phyloP scores from a whole-genome alignment of 306 rosid species.

The Purshia tridentata region DNA sequence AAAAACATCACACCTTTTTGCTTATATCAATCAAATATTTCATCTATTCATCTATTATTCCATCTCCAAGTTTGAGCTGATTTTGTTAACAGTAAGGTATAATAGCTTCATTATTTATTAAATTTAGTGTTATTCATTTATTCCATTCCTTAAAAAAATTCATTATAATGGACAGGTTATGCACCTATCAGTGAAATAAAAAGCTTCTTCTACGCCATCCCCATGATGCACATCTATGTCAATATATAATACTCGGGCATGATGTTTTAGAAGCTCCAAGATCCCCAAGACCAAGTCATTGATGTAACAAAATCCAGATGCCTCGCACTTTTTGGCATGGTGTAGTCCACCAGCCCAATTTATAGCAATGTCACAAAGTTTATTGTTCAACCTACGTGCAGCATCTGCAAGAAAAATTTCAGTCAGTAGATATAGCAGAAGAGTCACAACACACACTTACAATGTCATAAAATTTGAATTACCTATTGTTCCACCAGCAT shows the following conservation, averaged over 20 bases:
- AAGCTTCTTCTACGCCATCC: conserved; percentile 99
- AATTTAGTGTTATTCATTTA: not conserved
- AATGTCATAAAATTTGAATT: conserved; percentile 19
- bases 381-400: conserved; percentile 87
- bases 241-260: conserved; percentile 91
- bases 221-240: conserved; percentile 99
- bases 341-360: conserved; percentile 99
- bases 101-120: not conserved
- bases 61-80: not conserved
- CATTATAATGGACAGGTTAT: conserved; percentile 17
- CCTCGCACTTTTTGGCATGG: conserved; percentile 99
- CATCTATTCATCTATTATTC: not conserved
- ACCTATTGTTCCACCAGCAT: conserved; percentile 99
- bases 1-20: not conserved
- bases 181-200: conserved; percentile 95
- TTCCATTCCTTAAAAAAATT: conserved; percentile 20
- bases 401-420: conserved; percentile 61
- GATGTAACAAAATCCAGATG: conserved; percentile 98
- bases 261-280: conserved; percentile 91
- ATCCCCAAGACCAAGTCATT: conserved; percentile 96
- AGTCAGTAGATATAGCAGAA: conserved; percentile 24
- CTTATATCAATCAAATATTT: not conserved
- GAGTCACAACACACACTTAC: conserved; percentile 15
- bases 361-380: conserved; percentile 91
- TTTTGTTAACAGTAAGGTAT: conserved; percentile 1